A percentile compares a stretch with the other conserved stretches of the same genome.
These are phyloP conservation scores for Lithospermum erythrorhizon DNA, from an alignment of 257 asterid species.

Conservation along the genomic window DNA sequence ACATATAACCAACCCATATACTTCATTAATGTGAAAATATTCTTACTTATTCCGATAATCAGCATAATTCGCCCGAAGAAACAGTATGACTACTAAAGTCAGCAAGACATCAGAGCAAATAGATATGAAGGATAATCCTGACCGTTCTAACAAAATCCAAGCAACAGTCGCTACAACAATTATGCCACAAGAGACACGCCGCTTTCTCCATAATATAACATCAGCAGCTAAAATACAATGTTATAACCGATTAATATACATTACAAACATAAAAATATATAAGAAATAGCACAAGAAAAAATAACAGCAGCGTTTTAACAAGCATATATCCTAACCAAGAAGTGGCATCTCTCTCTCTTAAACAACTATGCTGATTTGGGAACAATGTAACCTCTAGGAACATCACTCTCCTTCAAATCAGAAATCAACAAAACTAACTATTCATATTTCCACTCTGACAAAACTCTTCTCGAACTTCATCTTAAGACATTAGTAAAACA, in stretches of 20 bases:
- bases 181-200: slow-evolving; percentile 60
- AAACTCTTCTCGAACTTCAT: background rate
- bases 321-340: background rate
- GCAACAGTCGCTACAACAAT: slow-evolving; percentile 61
- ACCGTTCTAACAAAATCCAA: slow-evolving; percentile 67
- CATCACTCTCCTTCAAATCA: background rate
- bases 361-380: background rate
- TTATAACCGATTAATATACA: slow-evolving; percentile 14
- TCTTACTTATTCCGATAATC: slow-evolving; percentile 48
- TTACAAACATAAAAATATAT: background rate
- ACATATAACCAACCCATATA: slow-evolving; percentile 2
- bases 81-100: slow-evolving; percentile 58
- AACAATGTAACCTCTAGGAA: background rate
- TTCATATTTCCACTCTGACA: background rate
- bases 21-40: slow-evolving; percentile 5
- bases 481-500: background rate
- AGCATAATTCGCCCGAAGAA: slow-evolving; percentile 70
- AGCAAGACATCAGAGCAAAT: slow-evolving; percentile 71
- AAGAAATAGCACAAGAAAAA: background rate
- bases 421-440: too few relatives aligned
- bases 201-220: slow-evolving; percentile 65
- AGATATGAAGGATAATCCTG: slow-evolving; percentile 76
- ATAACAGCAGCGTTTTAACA: background rate
- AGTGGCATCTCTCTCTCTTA: background rate
- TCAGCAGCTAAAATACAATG: slow-evolving; percentile 60